Percentiles rank a stretch among this genome's conserved stretches.
Conservation (phyloP, 2,329 filamentous ascomycete species). For the Botrytis pseudocinerea region DNA sequence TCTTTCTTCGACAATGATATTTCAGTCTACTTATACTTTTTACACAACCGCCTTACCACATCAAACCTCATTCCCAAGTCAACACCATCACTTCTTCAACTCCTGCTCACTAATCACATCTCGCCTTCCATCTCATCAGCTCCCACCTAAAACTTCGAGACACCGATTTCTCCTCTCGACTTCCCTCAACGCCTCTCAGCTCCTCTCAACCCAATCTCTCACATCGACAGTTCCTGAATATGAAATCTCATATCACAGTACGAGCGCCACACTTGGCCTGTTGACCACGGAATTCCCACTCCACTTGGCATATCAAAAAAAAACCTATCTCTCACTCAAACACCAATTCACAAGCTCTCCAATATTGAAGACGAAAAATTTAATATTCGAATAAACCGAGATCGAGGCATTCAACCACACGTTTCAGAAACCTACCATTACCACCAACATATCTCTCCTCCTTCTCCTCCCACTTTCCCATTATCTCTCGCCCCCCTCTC, state of each 20-base stretch:
- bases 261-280: not conserved
- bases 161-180: not conserved
- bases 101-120: fast-evolving
- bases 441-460: not conserved
- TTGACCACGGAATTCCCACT: not conserved
- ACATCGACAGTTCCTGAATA: not conserved
- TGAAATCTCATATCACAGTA: not conserved
- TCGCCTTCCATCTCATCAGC: not conserved
- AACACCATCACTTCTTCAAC: not conserved
- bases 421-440: not conserved
- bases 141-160: not conserved
- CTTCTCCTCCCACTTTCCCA: no score
- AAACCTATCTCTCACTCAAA: no score
- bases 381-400: not conserved
- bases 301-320: not conserved
- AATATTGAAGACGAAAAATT: not conserved
- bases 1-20: not conserved
- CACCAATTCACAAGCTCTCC: not conserved
- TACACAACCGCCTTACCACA: not conserved
- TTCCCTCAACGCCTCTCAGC: not conserved
- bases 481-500: not conserved
- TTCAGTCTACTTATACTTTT: not conserved
- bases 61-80: not conserved
- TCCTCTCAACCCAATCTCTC: not conserved
- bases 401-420: not conserved